These are phyloP conservation scores for Heterobasidion occidentale DNA, from an alignment of 1,284 basidiomycete genomes.

Conservation along the genomic window DNA sequence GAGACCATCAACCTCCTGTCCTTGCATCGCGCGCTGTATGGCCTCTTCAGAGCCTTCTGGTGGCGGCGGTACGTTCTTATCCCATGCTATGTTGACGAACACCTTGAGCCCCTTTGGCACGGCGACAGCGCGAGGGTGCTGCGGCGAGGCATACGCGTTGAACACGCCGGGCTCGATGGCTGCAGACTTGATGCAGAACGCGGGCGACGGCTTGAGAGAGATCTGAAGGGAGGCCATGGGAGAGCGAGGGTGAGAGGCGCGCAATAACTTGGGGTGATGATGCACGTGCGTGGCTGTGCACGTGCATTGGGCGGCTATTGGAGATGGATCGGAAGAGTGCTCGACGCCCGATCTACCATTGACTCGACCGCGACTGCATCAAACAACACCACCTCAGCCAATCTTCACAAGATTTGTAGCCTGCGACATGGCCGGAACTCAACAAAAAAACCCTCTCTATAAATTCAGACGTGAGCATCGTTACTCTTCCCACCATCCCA, in stretches of 20 bases:
- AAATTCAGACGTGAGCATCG: constrained; percentile 11
- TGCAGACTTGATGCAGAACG: constrained; percentile 53
- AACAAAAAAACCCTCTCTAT: background rate
- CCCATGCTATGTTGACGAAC: constrained; percentile 69
- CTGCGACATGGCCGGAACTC: background rate
- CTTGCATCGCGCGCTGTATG: constrained; percentile 48
- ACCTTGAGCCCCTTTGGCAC: constrained; percentile 49
- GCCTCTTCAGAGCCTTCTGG: constrained; percentile 46
- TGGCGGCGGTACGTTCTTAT: constrained; percentile 55
- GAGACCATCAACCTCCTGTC: constrained; percentile 31
- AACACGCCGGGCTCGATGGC: constrained; percentile 30
- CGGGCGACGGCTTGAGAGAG: constrained; percentile 35
- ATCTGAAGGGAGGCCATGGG: constrained; percentile 29
- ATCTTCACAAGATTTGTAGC: background rate
- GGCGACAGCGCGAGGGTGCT: constrained; percentile 19
- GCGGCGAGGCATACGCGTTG: background rate
- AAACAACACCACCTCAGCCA: background rate
- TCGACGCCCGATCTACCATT: too few species aligned
- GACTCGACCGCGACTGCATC: background rate
- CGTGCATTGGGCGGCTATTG: background rate
- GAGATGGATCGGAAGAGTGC: too few species aligned
- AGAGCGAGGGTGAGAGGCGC: background rate
- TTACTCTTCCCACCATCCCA: constrained; percentile 4
- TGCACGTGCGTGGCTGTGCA: background rate
- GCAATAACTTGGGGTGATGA: background rate